phyloP scores from a whole-genome alignment of 2,329 filamentous ascomycete species.

The Pseudocercospora crystallina region DNA sequence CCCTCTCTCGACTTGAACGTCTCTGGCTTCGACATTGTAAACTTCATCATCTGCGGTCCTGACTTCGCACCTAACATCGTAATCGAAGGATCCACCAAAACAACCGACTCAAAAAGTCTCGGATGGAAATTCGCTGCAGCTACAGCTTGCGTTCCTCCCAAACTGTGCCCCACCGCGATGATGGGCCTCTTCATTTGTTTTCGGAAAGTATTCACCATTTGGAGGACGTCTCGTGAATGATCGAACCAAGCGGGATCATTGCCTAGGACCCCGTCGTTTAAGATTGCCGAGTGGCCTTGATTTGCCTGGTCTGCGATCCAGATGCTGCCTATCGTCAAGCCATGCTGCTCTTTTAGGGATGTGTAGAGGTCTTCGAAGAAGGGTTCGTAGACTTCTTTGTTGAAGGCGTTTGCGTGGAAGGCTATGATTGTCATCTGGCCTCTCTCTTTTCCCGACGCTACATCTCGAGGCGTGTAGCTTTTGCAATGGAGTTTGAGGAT shows the following conservation, averaged over 20 bases:
- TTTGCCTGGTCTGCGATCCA: slow-evolving; percentile 85
- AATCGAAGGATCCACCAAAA: slow-evolving; percentile 10
- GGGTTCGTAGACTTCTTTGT: slow-evolving; percentile 4
- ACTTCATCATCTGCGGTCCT: slow-evolving; percentile 5
- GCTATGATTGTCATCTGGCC: background rate
- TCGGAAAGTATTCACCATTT: slow-evolving; percentile 79
- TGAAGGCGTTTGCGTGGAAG: background rate
- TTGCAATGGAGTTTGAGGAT: background rate
- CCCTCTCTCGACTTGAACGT: background rate
- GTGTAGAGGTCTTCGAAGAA: slow-evolving; percentile 2
- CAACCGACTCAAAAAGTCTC: slow-evolving; percentile 4
- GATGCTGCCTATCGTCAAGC: slow-evolving; percentile 67
- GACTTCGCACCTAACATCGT: background rate
- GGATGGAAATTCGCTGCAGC: slow-evolving; percentile 7
- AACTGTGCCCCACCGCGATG: slow-evolving; percentile 80
- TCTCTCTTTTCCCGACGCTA: background rate
- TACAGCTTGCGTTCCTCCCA: slow-evolving; percentile 65
- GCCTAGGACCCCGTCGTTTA: slow-evolving; percentile 73
- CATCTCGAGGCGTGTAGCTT: slow-evolving; percentile 2
- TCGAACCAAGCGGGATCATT: slow-evolving; percentile 82
- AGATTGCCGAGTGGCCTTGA: slow-evolving; percentile 73
- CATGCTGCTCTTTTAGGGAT: background rate
- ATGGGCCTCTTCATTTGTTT: slow-evolving; percentile 74
- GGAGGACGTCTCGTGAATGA: slow-evolving; percentile 75
- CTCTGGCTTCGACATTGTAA: slow-evolving; percentile 2